Evolutionary conservation across 192 early-diverging fungal genomes (phyloP), one percentile per base, ranked within the genome.

Genomic region (Coemansia brasiliensis): DNA sequence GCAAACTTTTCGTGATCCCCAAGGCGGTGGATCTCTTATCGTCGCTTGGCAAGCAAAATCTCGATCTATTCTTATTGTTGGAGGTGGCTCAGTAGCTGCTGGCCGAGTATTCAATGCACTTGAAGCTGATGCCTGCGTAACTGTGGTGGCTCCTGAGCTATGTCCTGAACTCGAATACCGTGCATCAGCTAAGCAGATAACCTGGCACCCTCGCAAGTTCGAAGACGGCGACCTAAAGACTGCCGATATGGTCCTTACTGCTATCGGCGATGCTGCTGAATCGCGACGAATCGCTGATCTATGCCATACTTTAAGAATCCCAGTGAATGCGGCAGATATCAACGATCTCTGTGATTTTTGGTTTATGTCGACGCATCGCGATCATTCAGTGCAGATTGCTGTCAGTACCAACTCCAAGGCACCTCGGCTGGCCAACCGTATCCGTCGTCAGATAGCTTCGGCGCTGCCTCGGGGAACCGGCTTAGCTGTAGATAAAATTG

Each of bases 281-380:
- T 88, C 86, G 5, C 63, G 80, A 7, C 71, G 85, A 15, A 92
- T 94, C 46, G 88, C 85, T 32, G 38, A 68, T 16, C 60, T 87
- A 12, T 88, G 87, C 66, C 72, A 83, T 35, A 43, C 54, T 37
- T 81, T 68, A 26, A 79, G 88, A n/a, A 93, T 94, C 25, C 93
- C 92, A 3, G 92, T 95, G 21, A 95, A 97, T 62, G 92, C 91
- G 17, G 93, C 94, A 0, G 94, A 95, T 61, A 88, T 95, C 25
- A 93, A 93, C 17, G 86, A 88, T 9, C 64, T 91, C 57, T 97
- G 93, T 65, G 92, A 94, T 59, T 97, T 97, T 74, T 95, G 89
- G 74, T 94, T 97, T 72, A 91, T 93, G 79, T 90, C 90, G 26
- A 87, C 87, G 20, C 85, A 90, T 63, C 72, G 90, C 17, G 90